phyloP scores from a whole-genome alignment of 768 basidiomycete species.

The Amanita molliuscula region DNA sequence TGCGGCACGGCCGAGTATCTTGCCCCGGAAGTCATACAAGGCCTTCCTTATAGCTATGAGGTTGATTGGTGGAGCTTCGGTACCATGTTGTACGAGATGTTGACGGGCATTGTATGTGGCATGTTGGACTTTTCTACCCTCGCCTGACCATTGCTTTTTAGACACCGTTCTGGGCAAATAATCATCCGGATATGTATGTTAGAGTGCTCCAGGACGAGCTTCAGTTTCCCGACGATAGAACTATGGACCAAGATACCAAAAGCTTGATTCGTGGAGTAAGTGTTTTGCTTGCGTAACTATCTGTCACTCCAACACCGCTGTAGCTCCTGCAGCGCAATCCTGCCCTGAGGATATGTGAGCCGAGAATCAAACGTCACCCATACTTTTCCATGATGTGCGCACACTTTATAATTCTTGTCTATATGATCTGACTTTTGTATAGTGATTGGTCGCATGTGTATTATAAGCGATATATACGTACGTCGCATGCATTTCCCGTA shows the following conservation, averaged over 20 bases:
- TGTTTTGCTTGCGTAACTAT: conserved; percentile 10
- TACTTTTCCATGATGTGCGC: conserved; percentile 93
- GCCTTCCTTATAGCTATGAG: conserved; percentile 82
- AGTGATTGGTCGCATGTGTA: conserved; percentile 91
- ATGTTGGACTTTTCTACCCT: neutral
- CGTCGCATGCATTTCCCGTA: conserved; percentile 21
- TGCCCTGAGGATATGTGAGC: conserved; percentile 81
- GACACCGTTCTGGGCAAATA: conserved; percentile 91
- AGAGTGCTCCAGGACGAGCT: conserved; percentile 86
- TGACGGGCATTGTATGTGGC: conserved; percentile 71
- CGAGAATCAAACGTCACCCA: conserved; percentile 86
- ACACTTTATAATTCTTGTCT: conserved; percentile 1
- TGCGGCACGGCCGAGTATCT: conserved; percentile 96
- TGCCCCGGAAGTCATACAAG: conserved; percentile 94
- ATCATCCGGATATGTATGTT: conserved; percentile 93
- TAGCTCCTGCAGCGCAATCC: conserved; percentile 93
- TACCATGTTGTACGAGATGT: conserved; percentile 96
- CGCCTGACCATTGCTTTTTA: conserved; percentile 18
- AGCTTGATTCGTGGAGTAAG: conserved; percentile 89
- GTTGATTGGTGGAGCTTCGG: conserved; percentile 99
- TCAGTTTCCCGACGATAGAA: conserved; percentile 80
- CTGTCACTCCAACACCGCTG: conserved; percentile 5
- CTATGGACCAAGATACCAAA: conserved; percentile 93
- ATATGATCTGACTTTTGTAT: conserved; percentile 8
- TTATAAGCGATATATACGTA: conserved; percentile 89